These are phyloP conservation scores for Salix dunnii DNA, from an alignment of 345 rosid genomes.

Conservation along the genomic window DNA sequence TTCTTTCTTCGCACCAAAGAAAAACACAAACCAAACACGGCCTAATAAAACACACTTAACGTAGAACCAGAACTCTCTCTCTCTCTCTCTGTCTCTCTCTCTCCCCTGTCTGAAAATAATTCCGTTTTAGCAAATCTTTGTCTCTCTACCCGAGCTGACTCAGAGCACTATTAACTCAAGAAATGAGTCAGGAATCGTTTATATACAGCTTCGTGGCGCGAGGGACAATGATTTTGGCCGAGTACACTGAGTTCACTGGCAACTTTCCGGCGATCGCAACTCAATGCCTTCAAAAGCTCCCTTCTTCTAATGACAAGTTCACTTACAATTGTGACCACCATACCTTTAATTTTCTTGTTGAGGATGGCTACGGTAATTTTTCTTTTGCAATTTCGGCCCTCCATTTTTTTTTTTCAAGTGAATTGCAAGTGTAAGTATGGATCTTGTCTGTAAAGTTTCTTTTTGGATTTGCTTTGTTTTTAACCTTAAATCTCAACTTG, in stretches of 20 bases:
- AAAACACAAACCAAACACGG: slow-evolving; percentile 14
- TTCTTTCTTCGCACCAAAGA: slow-evolving; percentile 17
- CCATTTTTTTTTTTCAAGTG: background rate
- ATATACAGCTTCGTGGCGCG: slow-evolving; percentile 97
- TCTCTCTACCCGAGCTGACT: background rate
- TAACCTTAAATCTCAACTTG: background rate
- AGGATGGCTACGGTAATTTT: slow-evolving; percentile 77
- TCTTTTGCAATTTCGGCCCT: background rate
- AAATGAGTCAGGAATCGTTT: slow-evolving; percentile 84
- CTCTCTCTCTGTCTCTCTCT: background rate
- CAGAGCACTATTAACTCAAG: background rate
- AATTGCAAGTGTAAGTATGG: slow-evolving; percentile 18
- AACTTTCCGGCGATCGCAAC: slow-evolving; percentile 96
- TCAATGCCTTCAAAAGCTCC: slow-evolving; percentile 85
- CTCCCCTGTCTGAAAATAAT: background rate
- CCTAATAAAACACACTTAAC: background rate
- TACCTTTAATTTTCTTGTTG: slow-evolving; percentile 90
- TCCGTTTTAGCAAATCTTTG: background rate
- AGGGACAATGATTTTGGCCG: slow-evolving; percentile 86
- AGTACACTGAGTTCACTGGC: slow-evolving; percentile 96
- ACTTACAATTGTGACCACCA: slow-evolving; percentile 98
- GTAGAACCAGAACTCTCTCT: background rate
- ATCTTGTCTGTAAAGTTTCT: slow-evolving; percentile 13
- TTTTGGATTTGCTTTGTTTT: slow-evolving; percentile 1
- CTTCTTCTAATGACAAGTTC: slow-evolving; percentile 89